Conservation (phyloP, 331 rosid genomes). For the Rhamnella rubrinervis region DNA sequence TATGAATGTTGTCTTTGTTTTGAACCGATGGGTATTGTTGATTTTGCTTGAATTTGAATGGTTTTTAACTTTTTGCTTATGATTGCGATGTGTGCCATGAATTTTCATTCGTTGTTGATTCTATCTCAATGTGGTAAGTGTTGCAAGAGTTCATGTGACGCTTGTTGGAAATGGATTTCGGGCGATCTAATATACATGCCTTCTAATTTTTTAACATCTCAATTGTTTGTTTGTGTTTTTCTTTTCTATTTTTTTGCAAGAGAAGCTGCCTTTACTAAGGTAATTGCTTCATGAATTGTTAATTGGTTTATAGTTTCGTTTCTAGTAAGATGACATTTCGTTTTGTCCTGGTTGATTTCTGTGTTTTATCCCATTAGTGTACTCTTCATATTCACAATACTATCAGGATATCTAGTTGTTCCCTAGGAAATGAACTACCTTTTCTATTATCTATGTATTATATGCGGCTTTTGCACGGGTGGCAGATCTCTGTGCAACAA, state of each 20-base stretch:
- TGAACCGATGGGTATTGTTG: background rate
- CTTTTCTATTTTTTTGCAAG: too few species aligned
- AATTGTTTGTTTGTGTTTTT: too few species aligned
- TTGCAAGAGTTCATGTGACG: too few species aligned
- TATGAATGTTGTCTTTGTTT: background rate
- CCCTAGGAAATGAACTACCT: too few species aligned
- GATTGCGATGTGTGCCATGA: background rate
- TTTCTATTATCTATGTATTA: too few species aligned
- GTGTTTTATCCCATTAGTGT: too few species aligned
- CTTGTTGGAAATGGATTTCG: background rate
- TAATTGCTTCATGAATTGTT: background rate
- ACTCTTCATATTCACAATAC: too few species aligned
- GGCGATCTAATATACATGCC: background rate
- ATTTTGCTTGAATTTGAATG: background rate
- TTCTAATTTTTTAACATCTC: background rate
- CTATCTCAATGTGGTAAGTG: background rate
- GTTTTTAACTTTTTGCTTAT: background rate
- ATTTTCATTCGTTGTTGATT: conserved; percentile 1
- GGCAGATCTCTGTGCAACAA: too few species aligned
- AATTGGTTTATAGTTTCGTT: background rate
- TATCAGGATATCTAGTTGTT: too few species aligned
- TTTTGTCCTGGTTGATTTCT: too few species aligned
- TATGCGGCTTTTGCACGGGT: too few species aligned
- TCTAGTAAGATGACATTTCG: background rate
- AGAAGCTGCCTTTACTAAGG: background rate